A percentile compares a stretch with the other conserved stretches of the same genome.
These are phyloP conservation scores for Pythium rhizo-oryzae DNA, from an alignment of 352 stramenopile genomes.

Conservation along the genomic window DNA sequence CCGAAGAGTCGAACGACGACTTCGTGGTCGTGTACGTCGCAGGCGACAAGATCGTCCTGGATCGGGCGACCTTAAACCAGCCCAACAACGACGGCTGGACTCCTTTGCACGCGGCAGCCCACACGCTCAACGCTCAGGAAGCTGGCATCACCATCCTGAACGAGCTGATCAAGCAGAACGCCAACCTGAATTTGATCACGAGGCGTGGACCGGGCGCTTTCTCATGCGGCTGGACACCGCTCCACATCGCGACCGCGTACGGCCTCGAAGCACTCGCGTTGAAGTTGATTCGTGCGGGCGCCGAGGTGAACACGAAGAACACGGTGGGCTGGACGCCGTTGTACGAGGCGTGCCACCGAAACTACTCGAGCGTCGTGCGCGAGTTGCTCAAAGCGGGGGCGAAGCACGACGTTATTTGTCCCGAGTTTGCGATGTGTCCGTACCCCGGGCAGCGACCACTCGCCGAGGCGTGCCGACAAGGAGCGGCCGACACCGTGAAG, in stretches of 20 bases:
- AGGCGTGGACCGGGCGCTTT: conserved; percentile 72
- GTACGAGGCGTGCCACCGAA: conserved; percentile 77
- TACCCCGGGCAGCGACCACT: conserved; percentile 70
- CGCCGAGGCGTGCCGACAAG: conserved; percentile 72
- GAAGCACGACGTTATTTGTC: conserved; percentile 65
- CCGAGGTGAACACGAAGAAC: conserved; percentile 70
- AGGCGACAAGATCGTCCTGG: conserved; percentile 75
- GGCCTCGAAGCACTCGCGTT: conserved; percentile 69
- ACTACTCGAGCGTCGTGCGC: conserved; percentile 58
- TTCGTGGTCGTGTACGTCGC: conserved; percentile 67
- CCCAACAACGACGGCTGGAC: conserved; percentile 86
- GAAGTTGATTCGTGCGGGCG: conserved; percentile 74
- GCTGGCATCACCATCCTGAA: conserved; percentile 76
- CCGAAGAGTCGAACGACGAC: conserved; percentile 45
- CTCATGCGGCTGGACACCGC: conserved; percentile 73
- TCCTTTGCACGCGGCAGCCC: conserved; percentile 71
- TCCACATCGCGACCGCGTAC: conserved; percentile 82
- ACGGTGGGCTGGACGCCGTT: conserved; percentile 77
- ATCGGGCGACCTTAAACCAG: conserved; percentile 59
- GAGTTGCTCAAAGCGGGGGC: conserved; percentile 72
- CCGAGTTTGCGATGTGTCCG: conserved; percentile 79
- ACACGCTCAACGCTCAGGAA: conserved; percentile 71
- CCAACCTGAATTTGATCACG: conserved; percentile 64
- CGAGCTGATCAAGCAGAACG: conserved; percentile 57
- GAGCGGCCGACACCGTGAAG: conserved; percentile 62